Percentiles rank a stretch among this genome's conserved stretches.
Conservation (phyloP, 768 basidiomycete species). For the Collybia sordida region DNA sequence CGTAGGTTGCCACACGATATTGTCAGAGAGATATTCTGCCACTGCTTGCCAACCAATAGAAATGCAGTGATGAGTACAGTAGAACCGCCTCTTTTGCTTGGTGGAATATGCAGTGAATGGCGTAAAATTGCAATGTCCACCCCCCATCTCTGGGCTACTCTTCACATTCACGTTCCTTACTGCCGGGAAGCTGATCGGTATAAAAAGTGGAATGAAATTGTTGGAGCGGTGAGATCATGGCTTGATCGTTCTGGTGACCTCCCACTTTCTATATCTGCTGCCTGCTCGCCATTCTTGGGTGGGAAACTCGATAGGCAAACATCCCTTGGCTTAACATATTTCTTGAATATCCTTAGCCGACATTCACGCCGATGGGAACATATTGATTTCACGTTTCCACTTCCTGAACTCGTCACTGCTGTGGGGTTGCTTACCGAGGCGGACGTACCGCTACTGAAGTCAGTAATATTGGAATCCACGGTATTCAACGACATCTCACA, state of each 20-base stretch:
- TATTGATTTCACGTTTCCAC: not conserved
- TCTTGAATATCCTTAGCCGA: not conserved
- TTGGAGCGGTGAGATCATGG: not conserved
- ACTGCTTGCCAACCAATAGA: conserved; percentile 13
- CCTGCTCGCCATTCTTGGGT: not conserved
- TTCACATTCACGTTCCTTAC: conserved; percentile 8
- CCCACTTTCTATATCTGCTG: not conserved
- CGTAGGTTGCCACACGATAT: conserved; percentile 1
- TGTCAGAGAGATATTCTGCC: conserved; percentile 7
- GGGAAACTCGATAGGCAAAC: not conserved
- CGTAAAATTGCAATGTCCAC: conserved; percentile 16
- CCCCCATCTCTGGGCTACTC: conserved; percentile 21
- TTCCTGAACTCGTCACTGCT: not conserved
- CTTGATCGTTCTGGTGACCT: not conserved
- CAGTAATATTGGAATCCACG: not conserved
- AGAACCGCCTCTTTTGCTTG: conserved; percentile 19
- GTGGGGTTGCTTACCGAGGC: not conserved
- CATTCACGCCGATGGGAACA: not conserved
- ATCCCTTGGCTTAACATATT: not conserved
- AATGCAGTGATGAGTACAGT: conserved; percentile 12
- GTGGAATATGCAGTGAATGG: conserved; percentile 19
- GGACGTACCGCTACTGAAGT: not conserved
- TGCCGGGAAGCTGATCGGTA: not conserved
- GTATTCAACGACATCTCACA: too few relatives aligned
- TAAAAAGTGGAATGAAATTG: not conserved